Conservation (phyloP, 768 basidiomycete genomes). For the Symmetrospora coprosmae region DNA sequence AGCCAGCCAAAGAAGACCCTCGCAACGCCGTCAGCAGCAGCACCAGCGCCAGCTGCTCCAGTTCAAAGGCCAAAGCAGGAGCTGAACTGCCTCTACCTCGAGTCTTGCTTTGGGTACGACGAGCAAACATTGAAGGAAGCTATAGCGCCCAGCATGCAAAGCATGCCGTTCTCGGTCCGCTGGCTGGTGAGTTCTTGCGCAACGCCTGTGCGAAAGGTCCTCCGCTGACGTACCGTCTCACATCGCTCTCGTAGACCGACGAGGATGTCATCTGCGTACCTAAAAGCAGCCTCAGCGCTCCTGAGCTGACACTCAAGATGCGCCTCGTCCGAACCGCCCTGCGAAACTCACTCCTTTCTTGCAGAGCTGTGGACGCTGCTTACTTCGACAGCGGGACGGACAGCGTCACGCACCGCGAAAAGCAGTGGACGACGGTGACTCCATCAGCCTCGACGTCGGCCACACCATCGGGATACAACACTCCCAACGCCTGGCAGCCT, state of each 20-base stretch:
- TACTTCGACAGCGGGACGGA: not conserved
- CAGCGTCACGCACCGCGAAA: slow-evolving; percentile 3
- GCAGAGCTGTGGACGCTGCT: slow-evolving; percentile 7
- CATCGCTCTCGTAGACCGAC: slow-evolving; percentile 17
- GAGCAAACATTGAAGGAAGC: slow-evolving; percentile 24
- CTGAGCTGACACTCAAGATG: slow-evolving; percentile 11
- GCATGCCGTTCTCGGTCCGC: slow-evolving; percentile 20
- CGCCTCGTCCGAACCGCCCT: slow-evolving; percentile 3
- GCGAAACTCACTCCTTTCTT: not conserved
- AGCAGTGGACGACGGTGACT: slow-evolving; percentile 12
- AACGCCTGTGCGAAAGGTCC: too few relatives aligned
- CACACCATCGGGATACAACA: not conserved
- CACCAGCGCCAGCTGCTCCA: slow-evolving; percentile 1
- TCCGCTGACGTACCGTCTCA: not conserved
- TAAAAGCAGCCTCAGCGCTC: not conserved
- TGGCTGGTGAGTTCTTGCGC: slow-evolving; percentile 27
- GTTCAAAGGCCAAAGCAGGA: slow-evolving; percentile 23
- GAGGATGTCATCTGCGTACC: slow-evolving; percentile 28
- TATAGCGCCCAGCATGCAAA: slow-evolving; percentile 22
- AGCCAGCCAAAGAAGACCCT: not conserved
- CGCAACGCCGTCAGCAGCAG: not conserved
- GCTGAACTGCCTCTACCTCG: slow-evolving; percentile 30
- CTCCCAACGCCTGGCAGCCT: not conserved
- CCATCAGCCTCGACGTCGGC: not conserved
- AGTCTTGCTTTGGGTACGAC: slow-evolving; percentile 30